These are phyloP conservation scores for Aspergillus calidoustus DNA, from an alignment of 2,329 filamentous ascomycete species.

Conservation along the genomic window DNA sequence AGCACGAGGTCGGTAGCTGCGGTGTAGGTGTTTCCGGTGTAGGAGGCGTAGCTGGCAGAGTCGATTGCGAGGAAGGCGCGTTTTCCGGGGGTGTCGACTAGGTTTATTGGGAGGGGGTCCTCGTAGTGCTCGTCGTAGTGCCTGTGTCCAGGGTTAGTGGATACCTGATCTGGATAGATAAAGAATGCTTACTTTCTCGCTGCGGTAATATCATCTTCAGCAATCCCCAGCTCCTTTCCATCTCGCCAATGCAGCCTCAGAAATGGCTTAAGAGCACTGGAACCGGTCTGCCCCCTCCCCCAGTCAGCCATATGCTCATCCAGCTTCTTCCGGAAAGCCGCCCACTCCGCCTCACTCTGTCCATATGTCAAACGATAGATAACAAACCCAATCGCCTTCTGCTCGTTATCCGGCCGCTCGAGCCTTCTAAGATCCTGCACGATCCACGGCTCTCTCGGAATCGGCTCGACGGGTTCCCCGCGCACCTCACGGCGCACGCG, in stretches of 20 bases:
- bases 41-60: conserved; percentile 24
- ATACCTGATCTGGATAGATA: background rate
- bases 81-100: background rate
- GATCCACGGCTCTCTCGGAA: conserved; percentile 29
- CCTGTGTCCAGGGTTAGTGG: background rate
- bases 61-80: conserved; percentile 27
- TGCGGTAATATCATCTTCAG: background rate
- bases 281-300: conserved; percentile 28
- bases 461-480: conserved; percentile 12
- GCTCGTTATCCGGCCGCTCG: background rate
- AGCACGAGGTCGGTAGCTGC: background rate
- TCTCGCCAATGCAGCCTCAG: conserved; percentile 35
- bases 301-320: conserved; percentile 31
- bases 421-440: background rate
- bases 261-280: conserved; percentile 24
- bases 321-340: conserved; percentile 24
- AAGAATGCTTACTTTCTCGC: background rate
- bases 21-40: conserved; percentile 10
- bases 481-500: conserved; percentile 21
- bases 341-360: conserved; percentile 32
- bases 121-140: conserved; percentile 18
- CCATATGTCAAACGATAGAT: conserved; percentile 33
- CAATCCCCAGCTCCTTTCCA: conserved; percentile 17
- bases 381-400: conserved; percentile 17
- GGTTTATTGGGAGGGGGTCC: background rate